phyloP scores from a whole-genome alignment of 768 basidiomycete species.

The Psilocybe cyanescens region DNA sequence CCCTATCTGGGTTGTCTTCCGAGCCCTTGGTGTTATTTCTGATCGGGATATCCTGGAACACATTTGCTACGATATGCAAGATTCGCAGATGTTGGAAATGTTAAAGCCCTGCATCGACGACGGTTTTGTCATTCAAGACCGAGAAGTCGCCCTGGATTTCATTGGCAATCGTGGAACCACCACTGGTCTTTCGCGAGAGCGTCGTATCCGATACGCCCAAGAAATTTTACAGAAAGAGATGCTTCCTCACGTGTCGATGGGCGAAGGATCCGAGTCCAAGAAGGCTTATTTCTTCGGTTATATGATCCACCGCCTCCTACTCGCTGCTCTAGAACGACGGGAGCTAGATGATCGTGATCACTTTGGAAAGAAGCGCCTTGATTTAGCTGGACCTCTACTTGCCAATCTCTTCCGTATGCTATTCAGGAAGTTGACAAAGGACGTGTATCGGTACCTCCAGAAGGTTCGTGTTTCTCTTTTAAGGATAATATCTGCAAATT shows the following conservation, averaged over 20 bases:
- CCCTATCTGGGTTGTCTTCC: constrained; percentile 98
- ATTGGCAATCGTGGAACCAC: constrained; percentile 98
- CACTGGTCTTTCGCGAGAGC: constrained; percentile 87
- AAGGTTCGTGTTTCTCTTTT: constrained; percentile 61
- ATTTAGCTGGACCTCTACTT: constrained; percentile 92
- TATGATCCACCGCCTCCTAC: constrained; percentile 95
- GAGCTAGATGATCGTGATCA: constrained; percentile 99
- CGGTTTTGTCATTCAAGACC: constrained; percentile 96
- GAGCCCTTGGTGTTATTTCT: constrained; percentile 95
- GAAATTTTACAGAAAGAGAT: constrained; percentile 99
- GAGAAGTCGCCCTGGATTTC: constrained; percentile 96
- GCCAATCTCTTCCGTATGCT: constrained; percentile 98
- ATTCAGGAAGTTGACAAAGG: constrained; percentile 94
- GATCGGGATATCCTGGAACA: constrained; percentile 98
- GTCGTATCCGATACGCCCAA: constrained; percentile 94
- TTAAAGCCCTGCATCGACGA: constrained; percentile 98
- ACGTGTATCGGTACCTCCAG: constrained; percentile 95
- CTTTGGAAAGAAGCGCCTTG: constrained; percentile 97
- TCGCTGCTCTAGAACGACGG: constrained; percentile 91
- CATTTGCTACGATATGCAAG: constrained; percentile 97
- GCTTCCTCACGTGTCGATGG: constrained; percentile 96
- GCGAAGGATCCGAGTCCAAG: constrained; percentile 94
- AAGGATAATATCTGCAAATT: neutral
- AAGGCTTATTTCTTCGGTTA: constrained; percentile 99
- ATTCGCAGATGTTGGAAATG: constrained; percentile 96